Evolutionary conservation across 768 basidiomycete species (phyloP), one percentile per base, ranked within the genome.

Genomic region (Rhizopogon rudus): DNA sequence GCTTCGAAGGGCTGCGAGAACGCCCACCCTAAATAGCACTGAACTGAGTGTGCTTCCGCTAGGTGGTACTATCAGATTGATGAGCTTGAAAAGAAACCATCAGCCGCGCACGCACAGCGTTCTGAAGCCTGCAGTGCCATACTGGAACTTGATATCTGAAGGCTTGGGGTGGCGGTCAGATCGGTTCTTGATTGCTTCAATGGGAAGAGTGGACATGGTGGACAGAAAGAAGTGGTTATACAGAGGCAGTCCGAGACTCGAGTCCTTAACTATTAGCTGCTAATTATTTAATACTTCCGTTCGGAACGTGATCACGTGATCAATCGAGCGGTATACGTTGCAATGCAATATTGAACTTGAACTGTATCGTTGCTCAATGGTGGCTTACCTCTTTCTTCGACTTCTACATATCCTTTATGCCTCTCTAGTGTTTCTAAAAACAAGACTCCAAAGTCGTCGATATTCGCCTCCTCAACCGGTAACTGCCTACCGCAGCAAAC

Each of bases 61-160:
- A 61, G 57, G 53, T 57, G 45, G 43, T 44, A 33, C 35, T 54
- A 16, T 49, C 39, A 59, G 59, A 53, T 56, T 44, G 48, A 54
- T 51, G 40, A 41, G 45, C 44, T 13, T 25, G 25, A 25, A 25
- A 25, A 4, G 25, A 54, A 53, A 61, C 25, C 33, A 42, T 42
- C 54, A 22, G 51, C 42, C 33, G 49, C 53, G 50, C 20, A 74
- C 92, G 67, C 72, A 96, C 94, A 86, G 65, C 3, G 90, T 97
- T 66, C 94, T 82, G 75, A 98, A 98, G 13, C 94, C 94, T 52
- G 94, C 94, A 1, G 94, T 98, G 6, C 94, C 94, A 79, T 97
- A 98, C 53, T 88, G 83, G 63, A 86, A 98, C 17, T 71, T 80
- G 35, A 89, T 68, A 40, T 82, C 70, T 14, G 78, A 63, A n/a